Base-by-base conservation (phyloP, 805 yeast species). In the Wickerhamia fluorescens region DNA sequence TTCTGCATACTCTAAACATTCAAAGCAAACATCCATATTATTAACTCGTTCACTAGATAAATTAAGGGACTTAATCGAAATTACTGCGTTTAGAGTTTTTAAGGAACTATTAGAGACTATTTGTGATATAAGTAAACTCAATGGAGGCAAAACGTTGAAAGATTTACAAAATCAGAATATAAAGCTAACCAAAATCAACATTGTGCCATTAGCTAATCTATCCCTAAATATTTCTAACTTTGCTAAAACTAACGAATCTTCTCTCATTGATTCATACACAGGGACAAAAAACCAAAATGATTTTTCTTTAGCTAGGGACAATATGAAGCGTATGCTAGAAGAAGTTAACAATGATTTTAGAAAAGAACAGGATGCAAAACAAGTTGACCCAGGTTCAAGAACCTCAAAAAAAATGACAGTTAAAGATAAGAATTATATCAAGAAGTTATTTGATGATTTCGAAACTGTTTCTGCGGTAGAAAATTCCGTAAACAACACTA, bases 161-260 rank as follows among this genome's bases (percentile, higher is more conserved):
- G 51, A 49, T 14, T 25, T 52, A n/a, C 41, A 41, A 16, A 36
- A 28, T 6, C 28, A 30, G 14, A 33, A 27, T 5, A 26, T 16
- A 4, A 36, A 19, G 6, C 31, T 41, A 6, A 35, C 38, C 17
- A 39, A 37, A 9, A 39, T 56, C 5, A 49, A 45, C 8, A 51
- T 56, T 4, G 42, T 49, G 5, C 79, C 82, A 0, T 45, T 77
- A 23, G 51, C 59, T 2, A 66, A 70, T 34, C 53, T 78, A 34
- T 68, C 71, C 14, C 49, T 80, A 35, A 59, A 66, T 0, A 51
- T 79, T 2, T 61, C 78, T 3, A 73, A 71, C 32, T 75, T 81
- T 45, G 73, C 71, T 22, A 56, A 60, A 12, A 40, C 65, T 0
- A 59, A 55, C 18, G 56, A 61, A 10, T 44, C 48, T 9, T 44